Evolutionary conservation across 345 rosid species (phyloP).

Genomic region (Linum usitatissimum): DNA sequence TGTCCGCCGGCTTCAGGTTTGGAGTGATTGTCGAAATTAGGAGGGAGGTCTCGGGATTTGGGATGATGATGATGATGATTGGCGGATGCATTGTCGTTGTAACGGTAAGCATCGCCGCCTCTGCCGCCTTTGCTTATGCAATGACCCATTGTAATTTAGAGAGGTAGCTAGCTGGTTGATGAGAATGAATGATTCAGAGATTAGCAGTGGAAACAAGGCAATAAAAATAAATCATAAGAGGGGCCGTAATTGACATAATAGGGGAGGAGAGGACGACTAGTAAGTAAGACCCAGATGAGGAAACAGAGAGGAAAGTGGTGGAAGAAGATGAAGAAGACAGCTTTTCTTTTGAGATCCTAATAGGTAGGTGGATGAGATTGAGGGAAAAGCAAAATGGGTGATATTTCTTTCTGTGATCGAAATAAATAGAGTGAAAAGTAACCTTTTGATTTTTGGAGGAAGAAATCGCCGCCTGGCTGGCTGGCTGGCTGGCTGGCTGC

Average conservation of each 20-base stretch:
- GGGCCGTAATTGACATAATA: background rate
- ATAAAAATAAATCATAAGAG: background rate
- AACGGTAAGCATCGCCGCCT: background rate
- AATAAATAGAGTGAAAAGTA: no score
- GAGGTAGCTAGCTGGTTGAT: background rate
- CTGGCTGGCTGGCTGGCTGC: no score
- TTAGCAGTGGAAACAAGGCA: background rate
- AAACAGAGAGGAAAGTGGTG: background rate
- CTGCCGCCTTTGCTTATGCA: constrained; percentile 1
- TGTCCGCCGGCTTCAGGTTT: background rate
- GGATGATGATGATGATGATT: background rate
- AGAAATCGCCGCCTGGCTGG: no score
- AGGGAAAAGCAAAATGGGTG: no score
- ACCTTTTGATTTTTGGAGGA: no score
- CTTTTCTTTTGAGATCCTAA: background rate
- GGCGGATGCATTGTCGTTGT: background rate
- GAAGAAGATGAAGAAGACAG: background rate
- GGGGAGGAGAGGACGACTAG: background rate
- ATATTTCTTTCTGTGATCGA: no score
- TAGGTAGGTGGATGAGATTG: no score
- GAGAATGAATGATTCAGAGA: background rate
- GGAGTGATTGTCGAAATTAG: background rate
- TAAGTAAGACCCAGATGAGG: background rate
- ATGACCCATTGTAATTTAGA: background rate
- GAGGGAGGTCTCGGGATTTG: background rate